These are phyloP conservation scores for Dictyostelium discoideum DNA, from an alignment of 78 protist genomes.

Conservation along the genomic window DNA sequence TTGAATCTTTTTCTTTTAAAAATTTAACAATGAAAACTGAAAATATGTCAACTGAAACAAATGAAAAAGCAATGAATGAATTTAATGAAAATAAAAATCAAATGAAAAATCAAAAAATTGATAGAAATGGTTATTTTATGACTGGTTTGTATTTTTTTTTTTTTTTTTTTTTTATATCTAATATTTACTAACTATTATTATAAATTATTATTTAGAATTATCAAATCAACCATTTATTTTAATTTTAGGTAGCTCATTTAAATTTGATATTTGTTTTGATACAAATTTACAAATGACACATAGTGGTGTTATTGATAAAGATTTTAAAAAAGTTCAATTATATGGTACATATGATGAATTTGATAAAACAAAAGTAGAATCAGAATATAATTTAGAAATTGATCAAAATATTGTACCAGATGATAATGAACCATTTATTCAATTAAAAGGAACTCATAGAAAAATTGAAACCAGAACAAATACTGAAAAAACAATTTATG, in stretches of 20 bases:
- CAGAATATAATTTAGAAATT: neutral
- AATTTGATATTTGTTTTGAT: neutral
- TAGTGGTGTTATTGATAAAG: neutral
- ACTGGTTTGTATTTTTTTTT: neutral
- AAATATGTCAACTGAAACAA: neutral
- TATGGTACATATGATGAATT: neutral
- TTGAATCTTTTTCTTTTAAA: neutral
- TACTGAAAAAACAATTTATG: neutral
- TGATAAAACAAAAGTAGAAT: neutral
- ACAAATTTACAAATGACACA: neutral
- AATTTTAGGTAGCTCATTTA: neutral
- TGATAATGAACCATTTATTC: neutral
- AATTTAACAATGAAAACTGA: neutral
- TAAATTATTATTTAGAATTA: neutral
- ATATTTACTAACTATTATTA: neutral
- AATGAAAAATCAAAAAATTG: neutral
- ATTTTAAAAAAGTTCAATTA: neutral
- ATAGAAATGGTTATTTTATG: conserved; percentile 11
- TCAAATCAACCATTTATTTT: neutral
- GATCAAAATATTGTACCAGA: neutral
- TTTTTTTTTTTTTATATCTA: neutral
- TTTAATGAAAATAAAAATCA: conserved; percentile 1
- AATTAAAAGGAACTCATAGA: neutral
- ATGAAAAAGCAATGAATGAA: neutral
- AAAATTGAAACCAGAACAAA: neutral